phyloP scores from a whole-genome alignment of 371 early-diverging fungal species.

The Mycotypha africana region DNA sequence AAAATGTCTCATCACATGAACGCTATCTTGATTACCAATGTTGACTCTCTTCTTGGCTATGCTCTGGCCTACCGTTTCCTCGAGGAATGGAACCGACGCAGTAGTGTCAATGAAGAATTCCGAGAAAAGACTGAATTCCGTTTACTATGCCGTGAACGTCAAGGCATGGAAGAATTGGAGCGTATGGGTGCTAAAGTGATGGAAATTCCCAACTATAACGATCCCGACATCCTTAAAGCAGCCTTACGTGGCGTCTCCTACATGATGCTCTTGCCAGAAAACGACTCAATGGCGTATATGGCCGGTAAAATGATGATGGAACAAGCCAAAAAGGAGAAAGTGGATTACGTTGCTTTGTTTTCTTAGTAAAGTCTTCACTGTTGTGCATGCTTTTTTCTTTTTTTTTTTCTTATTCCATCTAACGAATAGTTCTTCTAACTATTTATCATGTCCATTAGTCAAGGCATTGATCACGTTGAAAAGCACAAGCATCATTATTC shows the following conservation, averaged over 20 bases:
- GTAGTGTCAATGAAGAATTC: not conserved
- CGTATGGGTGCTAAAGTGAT: conserved; percentile 14
- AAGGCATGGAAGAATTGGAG: conserved; percentile 12
- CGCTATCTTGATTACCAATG: conserved; percentile 11
- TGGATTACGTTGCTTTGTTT: conserved; percentile 12
- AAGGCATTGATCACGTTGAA: too few species aligned
- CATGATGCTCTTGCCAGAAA: conserved; percentile 14
- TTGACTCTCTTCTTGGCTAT: conserved; percentile 21
- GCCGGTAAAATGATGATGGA: conserved; percentile 9
- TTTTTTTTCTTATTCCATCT: too few species aligned
- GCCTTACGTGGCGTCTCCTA: conserved; percentile 3
- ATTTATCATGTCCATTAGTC: too few species aligned
- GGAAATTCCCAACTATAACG: conserved; percentile 6
- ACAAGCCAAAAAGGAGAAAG: conserved; percentile 7
- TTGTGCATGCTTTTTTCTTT: too few species aligned
- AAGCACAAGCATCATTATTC: too few species aligned
- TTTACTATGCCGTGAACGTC: conserved; percentile 7
- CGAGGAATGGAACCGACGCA: conserved; percentile 5
- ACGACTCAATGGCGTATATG: not conserved
- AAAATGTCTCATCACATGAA: too few species aligned
- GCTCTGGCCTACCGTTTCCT: conserved; percentile 13
- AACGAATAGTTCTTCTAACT: too few species aligned
- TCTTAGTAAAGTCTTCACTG: conserved; percentile 14
- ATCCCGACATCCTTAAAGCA: not conserved
- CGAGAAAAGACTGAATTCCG: conserved; percentile 9